Conservation (phyloP, 83 land plant species). For the Larix sibirica region DNA sequence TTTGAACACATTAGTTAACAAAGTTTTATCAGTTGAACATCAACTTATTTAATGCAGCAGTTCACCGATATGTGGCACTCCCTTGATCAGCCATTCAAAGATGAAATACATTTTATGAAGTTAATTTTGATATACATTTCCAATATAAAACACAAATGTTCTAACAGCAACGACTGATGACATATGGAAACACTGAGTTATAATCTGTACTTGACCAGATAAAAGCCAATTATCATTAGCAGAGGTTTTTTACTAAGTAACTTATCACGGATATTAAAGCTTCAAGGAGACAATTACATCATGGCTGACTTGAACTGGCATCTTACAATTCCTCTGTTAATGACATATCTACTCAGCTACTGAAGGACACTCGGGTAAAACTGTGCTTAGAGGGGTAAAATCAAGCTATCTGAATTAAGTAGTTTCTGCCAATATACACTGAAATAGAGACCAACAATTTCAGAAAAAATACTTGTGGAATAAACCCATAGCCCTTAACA, state of each 20-base stretch:
- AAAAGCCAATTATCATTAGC: not conserved
- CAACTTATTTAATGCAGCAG: not conserved
- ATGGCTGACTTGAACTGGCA: not conserved
- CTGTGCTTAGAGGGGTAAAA: not conserved
- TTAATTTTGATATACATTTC: not conserved
- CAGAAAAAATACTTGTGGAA: not conserved
- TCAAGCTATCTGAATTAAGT: not conserved
- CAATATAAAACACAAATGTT: not conserved
- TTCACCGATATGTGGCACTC: not conserved
- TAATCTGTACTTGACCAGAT: not conserved
- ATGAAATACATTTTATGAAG: not conserved
- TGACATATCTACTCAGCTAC: not conserved
- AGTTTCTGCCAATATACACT: not conserved
- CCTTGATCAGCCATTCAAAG: not conserved
- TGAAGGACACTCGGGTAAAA: not conserved
- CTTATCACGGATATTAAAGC: not conserved
- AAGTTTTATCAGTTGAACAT: not conserved
- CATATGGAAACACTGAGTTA: not conserved
- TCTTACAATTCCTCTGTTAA: not conserved
- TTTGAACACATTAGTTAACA: not conserved
- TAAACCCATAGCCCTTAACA: no score
- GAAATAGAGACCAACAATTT: not conserved
- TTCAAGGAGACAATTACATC: not conserved
- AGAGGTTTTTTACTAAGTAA: not conserved
- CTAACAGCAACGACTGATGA: not conserved